phyloP scores from a whole-genome alignment of 2,329 filamentous ascomycete genomes.

The Pezizomycotina sp. region DNA sequence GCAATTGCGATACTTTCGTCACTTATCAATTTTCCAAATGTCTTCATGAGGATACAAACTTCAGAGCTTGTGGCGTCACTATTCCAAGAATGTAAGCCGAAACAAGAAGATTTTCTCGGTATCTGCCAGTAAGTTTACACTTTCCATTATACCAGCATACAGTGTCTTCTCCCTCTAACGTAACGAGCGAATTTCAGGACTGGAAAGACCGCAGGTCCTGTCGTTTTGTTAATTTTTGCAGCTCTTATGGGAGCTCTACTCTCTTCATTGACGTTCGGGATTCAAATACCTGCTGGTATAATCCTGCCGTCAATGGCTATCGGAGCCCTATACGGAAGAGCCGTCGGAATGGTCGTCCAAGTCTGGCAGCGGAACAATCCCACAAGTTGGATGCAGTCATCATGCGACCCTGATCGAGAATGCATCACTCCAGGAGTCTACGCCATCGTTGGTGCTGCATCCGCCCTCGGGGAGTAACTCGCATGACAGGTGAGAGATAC shows the following conservation, averaged over 20 bases:
- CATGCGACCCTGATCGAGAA: slow-evolving; percentile 67
- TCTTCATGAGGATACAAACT: slow-evolving; percentile 85
- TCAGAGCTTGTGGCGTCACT: slow-evolving; percentile 82
- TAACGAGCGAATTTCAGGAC: slow-evolving; percentile 4
- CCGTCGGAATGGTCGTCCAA: slow-evolving; percentile 75
- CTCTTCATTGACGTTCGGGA: slow-evolving; percentile 74
- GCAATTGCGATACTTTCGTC: slow-evolving; percentile 68
- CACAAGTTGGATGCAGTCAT: slow-evolving; percentile 56
- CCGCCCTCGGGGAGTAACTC: slow-evolving; percentile 86
- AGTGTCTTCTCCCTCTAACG: neutral
- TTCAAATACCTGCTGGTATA: slow-evolving; percentile 88
- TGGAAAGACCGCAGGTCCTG: slow-evolving; percentile 50
- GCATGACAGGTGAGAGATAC: slow-evolving; percentile 49
- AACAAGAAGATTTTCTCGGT: slow-evolving; percentile 71
- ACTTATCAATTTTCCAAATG: slow-evolving; percentile 84
- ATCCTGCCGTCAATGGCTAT: slow-evolving; percentile 94
- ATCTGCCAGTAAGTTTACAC: slow-evolving; percentile 49
- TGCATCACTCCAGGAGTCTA: slow-evolving; percentile 93
- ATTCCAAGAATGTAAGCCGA: slow-evolving; percentile 74
- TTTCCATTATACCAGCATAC: neutral
- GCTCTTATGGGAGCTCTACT: slow-evolving; percentile 71
- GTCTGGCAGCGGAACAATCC: slow-evolving; percentile 71
- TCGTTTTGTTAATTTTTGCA: slow-evolving; percentile 67
- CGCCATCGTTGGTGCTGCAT: slow-evolving; percentile 86
- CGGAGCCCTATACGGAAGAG: slow-evolving; percentile 75